phyloP scores from a whole-genome alignment of 768 basidiomycete genomes.

The Mycena crocata region DNA sequence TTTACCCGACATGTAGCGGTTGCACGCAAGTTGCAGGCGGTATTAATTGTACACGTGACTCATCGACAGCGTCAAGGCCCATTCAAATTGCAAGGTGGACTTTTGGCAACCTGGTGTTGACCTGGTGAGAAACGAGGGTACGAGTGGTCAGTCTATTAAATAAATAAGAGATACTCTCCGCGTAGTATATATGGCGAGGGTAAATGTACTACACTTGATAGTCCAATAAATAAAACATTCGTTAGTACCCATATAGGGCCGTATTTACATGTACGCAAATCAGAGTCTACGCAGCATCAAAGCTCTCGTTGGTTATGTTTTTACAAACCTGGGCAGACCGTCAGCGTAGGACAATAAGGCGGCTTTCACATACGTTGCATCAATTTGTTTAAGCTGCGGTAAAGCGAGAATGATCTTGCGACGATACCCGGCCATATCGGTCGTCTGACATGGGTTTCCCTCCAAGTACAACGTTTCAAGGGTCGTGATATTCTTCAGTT shows the following conservation, averaged over 20 bases:
- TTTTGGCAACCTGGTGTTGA: too few species aligned
- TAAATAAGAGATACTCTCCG: not conserved
- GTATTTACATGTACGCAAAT: not conserved
- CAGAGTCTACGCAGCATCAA: not conserved
- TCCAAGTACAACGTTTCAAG: slow-evolving; percentile 95
- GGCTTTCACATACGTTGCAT: slow-evolving; percentile 83
- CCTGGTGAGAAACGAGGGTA: too few species aligned
- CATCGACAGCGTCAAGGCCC: too few species aligned
- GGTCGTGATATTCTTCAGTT: slow-evolving; percentile 69
- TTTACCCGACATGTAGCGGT: slow-evolving; percentile 63
- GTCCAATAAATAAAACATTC: not conserved
- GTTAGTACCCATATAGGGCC: too few species aligned
- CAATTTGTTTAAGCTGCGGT: slow-evolving; percentile 92
- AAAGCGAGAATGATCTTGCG: slow-evolving; percentile 90
- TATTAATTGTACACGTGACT: too few species aligned
- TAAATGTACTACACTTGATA: not conserved
- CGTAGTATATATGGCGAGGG: not conserved
- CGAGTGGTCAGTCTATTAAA: not conserved
- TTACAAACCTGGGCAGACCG: slow-evolving; percentile 28
- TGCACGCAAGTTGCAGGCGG: too few species aligned
- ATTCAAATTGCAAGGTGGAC: too few species aligned
- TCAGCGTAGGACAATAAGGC: not conserved
- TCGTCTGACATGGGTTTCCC: slow-evolving; percentile 90
- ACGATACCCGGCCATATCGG: slow-evolving; percentile 82
- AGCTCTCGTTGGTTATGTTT: slow-evolving; percentile 2